These are phyloP conservation scores for Podila minutissima DNA, from an alignment of 192 early-diverging fungal genomes.

Conservation along the genomic window DNA sequence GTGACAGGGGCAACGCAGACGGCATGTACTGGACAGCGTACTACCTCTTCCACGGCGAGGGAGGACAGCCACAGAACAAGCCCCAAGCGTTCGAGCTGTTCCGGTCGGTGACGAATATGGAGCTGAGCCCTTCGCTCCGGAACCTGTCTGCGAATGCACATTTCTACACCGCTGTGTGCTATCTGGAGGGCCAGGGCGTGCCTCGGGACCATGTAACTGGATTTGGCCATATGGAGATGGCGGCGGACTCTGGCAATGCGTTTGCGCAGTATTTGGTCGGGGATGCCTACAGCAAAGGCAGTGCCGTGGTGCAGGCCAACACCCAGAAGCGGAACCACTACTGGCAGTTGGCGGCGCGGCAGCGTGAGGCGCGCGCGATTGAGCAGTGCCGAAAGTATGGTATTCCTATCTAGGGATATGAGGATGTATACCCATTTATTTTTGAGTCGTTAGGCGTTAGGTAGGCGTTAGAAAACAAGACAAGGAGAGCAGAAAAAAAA, in stretches of 20 bases:
- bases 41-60: constrained; percentile 46
- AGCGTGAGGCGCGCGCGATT: constrained; percentile 27
- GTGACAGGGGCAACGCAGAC: constrained; percentile 28
- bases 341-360: constrained; percentile 43
- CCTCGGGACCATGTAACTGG: constrained; percentile 17
- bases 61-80: constrained; percentile 19
- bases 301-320: constrained; percentile 33
- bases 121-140: constrained; percentile 5
- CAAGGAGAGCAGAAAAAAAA: no score
- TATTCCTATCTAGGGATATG: constrained; percentile 13
- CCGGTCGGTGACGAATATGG: constrained; percentile 26
- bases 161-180: constrained; percentile 43
- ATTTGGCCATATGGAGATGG: constrained; percentile 49
- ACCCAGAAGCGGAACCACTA: constrained; percentile 35
- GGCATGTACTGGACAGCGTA: constrained; percentile 49
- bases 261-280: constrained; percentile 43
- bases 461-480: no score
- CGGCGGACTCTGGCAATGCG: constrained; percentile 36
- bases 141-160: constrained; percentile 32
- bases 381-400: constrained; percentile 17
- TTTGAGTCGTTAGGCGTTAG: no score
- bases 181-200: constrained; percentile 32
- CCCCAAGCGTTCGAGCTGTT: constrained; percentile 26
- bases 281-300: constrained; percentile 46
- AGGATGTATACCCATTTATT: no score